Conservation (phyloP, 441 rosid species). For the Capsella rubella region DNA sequence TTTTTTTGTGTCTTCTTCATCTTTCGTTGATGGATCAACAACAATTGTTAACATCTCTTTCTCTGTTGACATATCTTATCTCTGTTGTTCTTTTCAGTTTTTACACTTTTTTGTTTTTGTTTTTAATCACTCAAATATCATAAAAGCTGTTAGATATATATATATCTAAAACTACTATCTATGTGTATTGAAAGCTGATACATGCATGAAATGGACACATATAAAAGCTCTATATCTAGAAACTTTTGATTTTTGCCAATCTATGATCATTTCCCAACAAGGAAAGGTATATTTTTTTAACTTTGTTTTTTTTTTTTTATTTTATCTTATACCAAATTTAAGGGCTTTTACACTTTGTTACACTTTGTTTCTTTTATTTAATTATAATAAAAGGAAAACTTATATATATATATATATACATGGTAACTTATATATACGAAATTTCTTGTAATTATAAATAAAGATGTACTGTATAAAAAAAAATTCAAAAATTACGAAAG, state of each 20-base stretch:
- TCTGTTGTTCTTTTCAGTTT: too few species aligned
- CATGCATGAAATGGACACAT: background rate
- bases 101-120: background rate
- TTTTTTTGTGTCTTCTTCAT: too few species aligned
- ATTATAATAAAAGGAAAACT: too few species aligned
- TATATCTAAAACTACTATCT: background rate
- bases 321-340: background rate
- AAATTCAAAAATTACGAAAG: too few species aligned
- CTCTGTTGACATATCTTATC: constrained; percentile 1
- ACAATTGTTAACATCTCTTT: background rate
- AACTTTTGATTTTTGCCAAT: background rate
- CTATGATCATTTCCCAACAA: background rate
- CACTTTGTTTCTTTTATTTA: too few species aligned
- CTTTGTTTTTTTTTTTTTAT: background rate
- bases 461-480: too few species aligned
- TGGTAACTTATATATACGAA: too few species aligned
- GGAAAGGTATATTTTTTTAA: background rate
- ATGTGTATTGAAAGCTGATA: background rate
- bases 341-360: too few species aligned
- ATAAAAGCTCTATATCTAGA: background rate
- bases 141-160: background rate
- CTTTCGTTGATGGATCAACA: too few species aligned
- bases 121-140: background rate
- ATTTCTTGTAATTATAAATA: too few species aligned
- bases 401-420: too few species aligned